Evolutionary conservation across 2,329 filamentous ascomycete genomes (phyloP).

Genomic region (Cladophialophora psammophila): DNA sequence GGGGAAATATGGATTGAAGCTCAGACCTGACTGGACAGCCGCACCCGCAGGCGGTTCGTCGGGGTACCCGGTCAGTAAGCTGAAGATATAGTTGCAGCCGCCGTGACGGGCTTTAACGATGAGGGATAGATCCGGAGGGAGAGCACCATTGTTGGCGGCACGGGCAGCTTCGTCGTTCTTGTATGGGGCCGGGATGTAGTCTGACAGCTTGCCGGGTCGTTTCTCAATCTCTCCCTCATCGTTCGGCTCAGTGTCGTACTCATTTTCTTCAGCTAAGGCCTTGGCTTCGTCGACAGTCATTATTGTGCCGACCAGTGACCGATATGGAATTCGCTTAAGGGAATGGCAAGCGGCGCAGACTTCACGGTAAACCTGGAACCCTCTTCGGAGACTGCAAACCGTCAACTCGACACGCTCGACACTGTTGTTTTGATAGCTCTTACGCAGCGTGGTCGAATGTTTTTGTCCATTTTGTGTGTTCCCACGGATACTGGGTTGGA

Average conservation of each 20-base stretch:
- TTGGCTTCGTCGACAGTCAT: slow-evolving; percentile 99
- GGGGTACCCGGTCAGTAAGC: slow-evolving; percentile 93
- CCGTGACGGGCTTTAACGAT: slow-evolving; percentile 98
- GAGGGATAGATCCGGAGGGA: slow-evolving; percentile 95
- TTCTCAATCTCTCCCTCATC: slow-evolving; percentile 98
- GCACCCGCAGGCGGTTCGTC: slow-evolving; percentile 94
- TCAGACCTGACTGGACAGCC: slow-evolving; percentile 83
- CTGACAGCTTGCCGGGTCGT: slow-evolving; percentile 96
- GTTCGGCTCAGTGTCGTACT: slow-evolving; percentile 98
- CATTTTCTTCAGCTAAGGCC: slow-evolving; percentile 94
- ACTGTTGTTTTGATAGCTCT: slow-evolving; percentile 53
- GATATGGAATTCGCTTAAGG: slow-evolving; percentile 91
- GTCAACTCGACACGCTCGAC: slow-evolving; percentile 39
- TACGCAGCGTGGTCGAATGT: slow-evolving; percentile 97
- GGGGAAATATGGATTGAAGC: slow-evolving; percentile 99
- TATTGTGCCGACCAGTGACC: slow-evolving; percentile 84
- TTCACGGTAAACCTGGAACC: slow-evolving; percentile 99
- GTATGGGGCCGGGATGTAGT: slow-evolving; percentile 94
- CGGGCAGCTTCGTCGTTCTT: slow-evolving; percentile 99
- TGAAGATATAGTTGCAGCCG: slow-evolving; percentile 99
- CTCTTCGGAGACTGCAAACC: slow-evolving; percentile 81
- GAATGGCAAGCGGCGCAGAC: slow-evolving; percentile 99
- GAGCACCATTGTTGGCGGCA: slow-evolving; percentile 96
- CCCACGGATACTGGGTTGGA: slow-evolving; percentile 91
- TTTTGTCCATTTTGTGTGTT: slow-evolving; percentile 88